Conservation (phyloP, 2,329 filamentous ascomycete genomes). For the Dryadomyces quercivorus region DNA sequence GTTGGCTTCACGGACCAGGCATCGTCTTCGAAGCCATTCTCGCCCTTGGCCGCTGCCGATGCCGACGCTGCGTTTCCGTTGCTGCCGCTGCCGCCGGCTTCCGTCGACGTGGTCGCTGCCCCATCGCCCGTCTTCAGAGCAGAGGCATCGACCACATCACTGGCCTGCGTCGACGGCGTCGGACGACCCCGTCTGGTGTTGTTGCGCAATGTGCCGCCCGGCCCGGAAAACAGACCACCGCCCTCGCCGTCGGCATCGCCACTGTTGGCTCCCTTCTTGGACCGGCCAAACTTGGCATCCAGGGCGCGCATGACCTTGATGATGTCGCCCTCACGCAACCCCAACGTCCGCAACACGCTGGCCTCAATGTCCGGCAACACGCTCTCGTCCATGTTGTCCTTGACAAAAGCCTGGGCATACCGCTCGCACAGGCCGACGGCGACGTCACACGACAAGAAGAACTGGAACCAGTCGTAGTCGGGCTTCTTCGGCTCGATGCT, state of each 20-base stretch:
- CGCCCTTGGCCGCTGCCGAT: conserved; percentile 1
- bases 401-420: conserved; percentile 78
- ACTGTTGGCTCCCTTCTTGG: conserved; percentile 42
- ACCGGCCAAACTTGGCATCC: conserved; percentile 67
- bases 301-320: conserved; percentile 86
- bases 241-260: conserved; percentile 46
- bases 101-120: conserved; percentile 13
- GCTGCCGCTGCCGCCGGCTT: conserved; percentile 9
- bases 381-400: conserved; percentile 93
- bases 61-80: conserved; percentile 8
- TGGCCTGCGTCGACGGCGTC: conserved; percentile 73
- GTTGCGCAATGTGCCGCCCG: conserved; percentile 81
- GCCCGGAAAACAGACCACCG: conserved; percentile 76
- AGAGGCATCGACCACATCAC: conserved; percentile 76
- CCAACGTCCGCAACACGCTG: conserved; percentile 69
- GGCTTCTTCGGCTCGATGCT: conserved; percentile 52
- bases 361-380: conserved; percentile 83
- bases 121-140: conserved; percentile 52
- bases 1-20: conserved; percentile 92
- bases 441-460: conserved; percentile 88
- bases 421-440: conserved; percentile 87
- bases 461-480: conserved; percentile 97
- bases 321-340: conserved; percentile 93
- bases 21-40: conserved; percentile 77
- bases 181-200: conserved; percentile 90